These are phyloP conservation scores for Podaxis pistillaris DNA, from an alignment of 768 basidiomycete genomes.

Conservation along the genomic window DNA sequence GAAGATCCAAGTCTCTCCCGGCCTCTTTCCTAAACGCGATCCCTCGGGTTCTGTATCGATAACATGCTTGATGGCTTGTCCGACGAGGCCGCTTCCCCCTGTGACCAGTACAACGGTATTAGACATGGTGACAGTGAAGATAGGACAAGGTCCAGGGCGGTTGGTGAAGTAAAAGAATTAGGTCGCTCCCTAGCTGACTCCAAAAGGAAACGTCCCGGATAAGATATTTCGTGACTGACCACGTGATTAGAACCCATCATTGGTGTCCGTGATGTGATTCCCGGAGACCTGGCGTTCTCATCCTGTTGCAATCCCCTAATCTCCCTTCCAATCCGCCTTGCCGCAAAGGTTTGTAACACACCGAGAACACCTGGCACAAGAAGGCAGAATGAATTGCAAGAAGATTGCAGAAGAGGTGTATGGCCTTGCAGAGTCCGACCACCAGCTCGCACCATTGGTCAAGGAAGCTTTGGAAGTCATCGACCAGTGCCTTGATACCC, in stretches of 20 bases:
- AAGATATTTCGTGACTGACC: constrained; percentile 1
- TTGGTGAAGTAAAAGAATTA: background rate
- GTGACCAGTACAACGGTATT: constrained; percentile 69
- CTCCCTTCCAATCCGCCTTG: background rate
- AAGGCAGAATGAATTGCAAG: constrained; percentile 43
- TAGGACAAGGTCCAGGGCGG: background rate
- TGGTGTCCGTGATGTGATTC: background rate
- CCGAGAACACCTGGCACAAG: background rate
- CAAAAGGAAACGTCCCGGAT: background rate
- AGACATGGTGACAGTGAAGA: constrained; percentile 26
- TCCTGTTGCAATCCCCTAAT: background rate
- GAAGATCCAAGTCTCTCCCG: constrained; percentile 87
- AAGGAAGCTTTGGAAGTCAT: constrained; percentile 83
- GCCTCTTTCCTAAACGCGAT: constrained; percentile 72
- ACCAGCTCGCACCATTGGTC: constrained; percentile 53
- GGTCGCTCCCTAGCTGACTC: background rate
- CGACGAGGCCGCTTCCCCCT: constrained; percentile 84
- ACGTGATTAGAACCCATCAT: constrained; percentile 4
- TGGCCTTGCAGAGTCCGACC: constrained; percentile 48
- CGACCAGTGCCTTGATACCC: constrained; percentile 68
- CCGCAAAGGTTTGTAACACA: constrained; percentile 3
- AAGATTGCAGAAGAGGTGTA: constrained; percentile 61
- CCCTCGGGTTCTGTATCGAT: constrained; percentile 78
- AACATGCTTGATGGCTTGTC: constrained; percentile 76
- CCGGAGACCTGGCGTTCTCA: background rate